Evolutionary conservation across 2,329 filamentous ascomycete species (phyloP).

Genomic region (Penicillium sp.): DNA sequence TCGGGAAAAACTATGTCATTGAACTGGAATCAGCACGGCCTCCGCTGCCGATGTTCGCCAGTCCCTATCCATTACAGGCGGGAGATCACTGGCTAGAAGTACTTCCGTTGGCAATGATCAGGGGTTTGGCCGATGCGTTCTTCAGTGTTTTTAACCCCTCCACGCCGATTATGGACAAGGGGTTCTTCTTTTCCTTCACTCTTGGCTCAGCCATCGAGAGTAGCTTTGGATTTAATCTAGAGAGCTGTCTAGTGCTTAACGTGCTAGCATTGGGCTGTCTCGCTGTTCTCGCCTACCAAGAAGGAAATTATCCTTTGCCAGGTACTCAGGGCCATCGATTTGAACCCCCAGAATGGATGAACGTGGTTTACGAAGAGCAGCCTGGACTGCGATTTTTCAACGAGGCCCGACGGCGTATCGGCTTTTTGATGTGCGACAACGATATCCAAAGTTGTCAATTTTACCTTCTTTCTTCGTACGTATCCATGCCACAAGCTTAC

Average conservation of each 20-base stretch:
- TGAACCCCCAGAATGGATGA: conserved; percentile 41
- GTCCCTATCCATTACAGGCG: conserved; percentile 37
- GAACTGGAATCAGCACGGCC: conserved; percentile 51
- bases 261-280: conserved; percentile 55
- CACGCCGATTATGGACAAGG: conserved; percentile 54
- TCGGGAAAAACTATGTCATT: conserved; percentile 53
- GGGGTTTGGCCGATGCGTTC: conserved; percentile 54
- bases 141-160: conserved; percentile 57
- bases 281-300: conserved; percentile 51
- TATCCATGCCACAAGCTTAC: background rate
- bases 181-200: conserved; percentile 53
- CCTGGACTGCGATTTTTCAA: conserved; percentile 56
- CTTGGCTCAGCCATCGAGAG: conserved; percentile 51
- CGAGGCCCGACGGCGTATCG: conserved; percentile 53
- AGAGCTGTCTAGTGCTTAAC: conserved; percentile 53
- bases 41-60: conserved; percentile 44
- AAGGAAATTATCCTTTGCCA: conserved; percentile 50
- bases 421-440: conserved; percentile 53
- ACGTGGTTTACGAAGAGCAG: conserved; percentile 41
- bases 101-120: conserved; percentile 51
- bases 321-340: conserved; percentile 37
- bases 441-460: conserved; percentile 54
- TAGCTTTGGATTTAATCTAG: conserved; percentile 53
- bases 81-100: conserved; percentile 48
- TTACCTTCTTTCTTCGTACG: conserved; percentile 51